Percentiles rank a stretch among this genome's conserved stretches.
Conservation (phyloP, 2,329 filamentous ascomycete genomes). For the Aspergillus spinulosporus region DNA sequence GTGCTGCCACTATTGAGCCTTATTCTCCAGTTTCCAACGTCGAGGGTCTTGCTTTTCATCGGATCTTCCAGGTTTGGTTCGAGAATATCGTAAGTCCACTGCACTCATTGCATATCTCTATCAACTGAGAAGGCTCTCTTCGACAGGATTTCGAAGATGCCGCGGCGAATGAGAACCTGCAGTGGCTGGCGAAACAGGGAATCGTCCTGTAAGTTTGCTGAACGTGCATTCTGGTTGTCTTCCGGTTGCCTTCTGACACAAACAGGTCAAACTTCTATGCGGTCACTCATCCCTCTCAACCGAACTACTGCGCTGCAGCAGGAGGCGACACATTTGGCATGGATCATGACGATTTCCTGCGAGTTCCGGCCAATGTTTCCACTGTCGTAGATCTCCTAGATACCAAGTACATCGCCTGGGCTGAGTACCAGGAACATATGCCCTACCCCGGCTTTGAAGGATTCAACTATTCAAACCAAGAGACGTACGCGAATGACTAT, state of each 20-base stretch:
- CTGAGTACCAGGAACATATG: constrained; percentile 74
- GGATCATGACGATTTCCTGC: constrained; percentile 64
- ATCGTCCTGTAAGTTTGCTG: constrained; percentile 52
- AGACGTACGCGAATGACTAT: constrained; percentile 69
- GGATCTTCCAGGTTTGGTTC: constrained; percentile 72
- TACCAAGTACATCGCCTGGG: constrained; percentile 65
- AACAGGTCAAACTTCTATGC: constrained; percentile 55
- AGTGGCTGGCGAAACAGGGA: constrained; percentile 47
- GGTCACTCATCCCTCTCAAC: constrained; percentile 71
- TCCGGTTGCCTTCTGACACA: constrained; percentile 2
- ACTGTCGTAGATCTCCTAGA: constrained; percentile 70
- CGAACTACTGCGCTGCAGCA: constrained; percentile 70
- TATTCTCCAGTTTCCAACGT: constrained; percentile 54
- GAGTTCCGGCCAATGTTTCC: constrained; percentile 61
- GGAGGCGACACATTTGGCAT: constrained; percentile 74
- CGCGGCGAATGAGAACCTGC: constrained; percentile 53
- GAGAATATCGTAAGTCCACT: constrained; percentile 65
- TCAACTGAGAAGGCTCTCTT: background rate
- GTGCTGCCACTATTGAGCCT: constrained; percentile 60
- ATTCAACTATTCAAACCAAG: constrained; percentile 55
- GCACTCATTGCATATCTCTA: background rate
- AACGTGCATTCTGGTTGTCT: background rate
- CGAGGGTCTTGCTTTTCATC: constrained; percentile 42
- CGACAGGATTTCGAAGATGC: constrained; percentile 61
- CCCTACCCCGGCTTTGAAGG: constrained; percentile 75